These are phyloP conservation scores for Yamadazyma diddensiae DNA, from an alignment of 1,139 yeast species.

Conservation along the genomic window DNA sequence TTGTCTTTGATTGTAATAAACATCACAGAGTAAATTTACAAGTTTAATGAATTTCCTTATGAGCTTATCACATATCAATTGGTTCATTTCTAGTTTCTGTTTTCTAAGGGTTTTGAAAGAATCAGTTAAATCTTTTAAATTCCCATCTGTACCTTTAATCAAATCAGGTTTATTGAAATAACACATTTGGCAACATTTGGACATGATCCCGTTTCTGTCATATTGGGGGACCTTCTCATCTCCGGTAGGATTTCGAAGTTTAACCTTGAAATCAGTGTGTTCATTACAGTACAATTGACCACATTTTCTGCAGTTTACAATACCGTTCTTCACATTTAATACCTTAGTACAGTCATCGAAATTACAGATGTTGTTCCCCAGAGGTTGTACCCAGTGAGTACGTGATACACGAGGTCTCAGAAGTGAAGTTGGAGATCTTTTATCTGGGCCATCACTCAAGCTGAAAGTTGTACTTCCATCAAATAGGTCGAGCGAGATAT, in stretches of 20 bases:
- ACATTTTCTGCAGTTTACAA: slow-evolving; percentile 66
- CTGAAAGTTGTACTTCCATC: slow-evolving; percentile 36
- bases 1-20: slow-evolving; percentile 3
- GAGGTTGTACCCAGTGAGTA: slow-evolving; percentile 63
- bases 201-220: slow-evolving; percentile 56
- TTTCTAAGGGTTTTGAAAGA: slow-evolving; percentile 43
- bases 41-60: slow-evolving; percentile 61
- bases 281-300: slow-evolving; percentile 67
- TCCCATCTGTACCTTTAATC: slow-evolving; percentile 29
- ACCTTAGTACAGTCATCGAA: slow-evolving; percentile 33
- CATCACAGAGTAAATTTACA: slow-evolving; percentile 19
- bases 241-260: slow-evolving; percentile 35
- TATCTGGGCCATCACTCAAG: slow-evolving; percentile 18
- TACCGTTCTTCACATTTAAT: slow-evolving; percentile 48
- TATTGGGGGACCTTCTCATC: slow-evolving; percentile 35
- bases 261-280: slow-evolving; percentile 57
- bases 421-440: slow-evolving; percentile 2
- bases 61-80: slow-evolving; percentile 53
- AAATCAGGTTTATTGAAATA: slow-evolving; percentile 56
- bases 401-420: slow-evolving; percentile 34
- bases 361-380: slow-evolving; percentile 32
- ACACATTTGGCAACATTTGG: slow-evolving; percentile 67
- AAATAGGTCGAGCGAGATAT: slow-evolving; percentile 30
- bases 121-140: slow-evolving; percentile 48
- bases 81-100: slow-evolving; percentile 35